A percentile compares a stretch with the other conserved stretches of the same genome.
These are phyloP conservation scores for Mucor indicus DNA, from an alignment of 371 early-diverging fungal species.

Conservation along the genomic window DNA sequence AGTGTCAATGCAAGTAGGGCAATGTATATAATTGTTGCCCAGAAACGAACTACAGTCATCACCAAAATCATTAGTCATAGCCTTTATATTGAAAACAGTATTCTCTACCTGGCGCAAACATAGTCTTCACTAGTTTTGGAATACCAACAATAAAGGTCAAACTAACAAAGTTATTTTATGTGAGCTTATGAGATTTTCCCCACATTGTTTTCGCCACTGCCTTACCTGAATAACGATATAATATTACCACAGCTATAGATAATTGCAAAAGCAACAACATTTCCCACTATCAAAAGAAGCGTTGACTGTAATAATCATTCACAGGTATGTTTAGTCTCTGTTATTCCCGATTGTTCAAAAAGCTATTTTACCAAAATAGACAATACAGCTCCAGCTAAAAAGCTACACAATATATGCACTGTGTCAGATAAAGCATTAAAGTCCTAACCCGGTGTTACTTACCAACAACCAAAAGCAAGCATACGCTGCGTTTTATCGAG, in stretches of 20 bases:
- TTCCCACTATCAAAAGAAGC: conserved; percentile 53
- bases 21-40: conserved; percentile 28
- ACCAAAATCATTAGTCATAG: too few relatives aligned
- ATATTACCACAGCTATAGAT: conserved; percentile 90
- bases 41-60: conserved; percentile 14
- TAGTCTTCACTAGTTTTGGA: conserved; percentile 79
- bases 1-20: conserved; percentile 32
- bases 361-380: conserved; percentile 61
- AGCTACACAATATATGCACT: conserved; percentile 25
- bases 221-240: conserved; percentile 75
- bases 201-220: conserved; percentile 4
- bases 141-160: conserved; percentile 89
- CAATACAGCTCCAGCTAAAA: conserved; percentile 73
- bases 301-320: conserved; percentile 51
- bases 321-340: conserved; percentile 1
- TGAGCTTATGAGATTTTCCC: not conserved
- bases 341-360: not conserved
- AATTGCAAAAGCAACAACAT: conserved; percentile 77
- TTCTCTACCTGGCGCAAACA: conserved; percentile 70
- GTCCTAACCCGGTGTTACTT: not conserved
- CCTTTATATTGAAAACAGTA: not conserved
- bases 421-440: too few relatives aligned
- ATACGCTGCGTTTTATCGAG: conserved; percentile 81
- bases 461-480: conserved; percentile 86
- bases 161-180: conserved; percentile 47